phyloP scores from a whole-genome alignment of 1,139 yeast species.

The Yamadazyma spencermartinsiae region DNA sequence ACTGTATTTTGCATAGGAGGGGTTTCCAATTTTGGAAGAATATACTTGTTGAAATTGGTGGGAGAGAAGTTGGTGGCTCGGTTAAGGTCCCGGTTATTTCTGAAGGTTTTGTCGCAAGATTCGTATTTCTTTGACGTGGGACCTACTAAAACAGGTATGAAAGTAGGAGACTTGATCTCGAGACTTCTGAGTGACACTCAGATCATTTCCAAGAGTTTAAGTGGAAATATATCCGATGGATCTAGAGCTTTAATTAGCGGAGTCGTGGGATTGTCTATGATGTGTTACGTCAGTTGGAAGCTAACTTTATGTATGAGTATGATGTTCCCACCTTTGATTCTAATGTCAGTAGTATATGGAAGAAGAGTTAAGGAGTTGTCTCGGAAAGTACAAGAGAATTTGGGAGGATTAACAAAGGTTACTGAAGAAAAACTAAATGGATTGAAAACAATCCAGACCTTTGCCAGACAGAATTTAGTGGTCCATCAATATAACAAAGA shows the following conservation, averaged over 20 bases:
- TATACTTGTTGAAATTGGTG: conserved; percentile 66
- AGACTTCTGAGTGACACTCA: conserved; percentile 87
- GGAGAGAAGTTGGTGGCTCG: conserved; percentile 90
- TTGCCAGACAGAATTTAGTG: conserved; percentile 73
- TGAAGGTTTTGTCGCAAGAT: conserved; percentile 79
- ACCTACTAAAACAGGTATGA: conserved; percentile 46
- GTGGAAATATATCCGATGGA: conserved; percentile 91
- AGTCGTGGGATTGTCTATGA: conserved; percentile 76
- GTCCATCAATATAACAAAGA: conserved; percentile 57
- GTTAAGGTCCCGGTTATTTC: conserved; percentile 72
- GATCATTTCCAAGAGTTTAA: conserved; percentile 81
- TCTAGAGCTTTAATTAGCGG: conserved; percentile 79
- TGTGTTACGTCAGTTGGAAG: conserved; percentile 83
- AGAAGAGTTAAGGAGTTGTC: conserved; percentile 74
- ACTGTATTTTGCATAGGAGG: conserved; percentile 69
- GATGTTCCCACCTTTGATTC: conserved; percentile 77
- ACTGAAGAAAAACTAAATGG: conserved; percentile 91
- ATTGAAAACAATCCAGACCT: conserved; percentile 81
- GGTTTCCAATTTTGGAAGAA: conserved; percentile 76
- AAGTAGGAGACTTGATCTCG: conserved; percentile 92
- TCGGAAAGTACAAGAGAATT: conserved; percentile 75
- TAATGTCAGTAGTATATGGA: conserved; percentile 80
- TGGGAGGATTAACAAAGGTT: conserved; percentile 84
- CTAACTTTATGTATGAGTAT: conserved; percentile 74
- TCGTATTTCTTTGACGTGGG: conserved; percentile 91